phyloP scores from a whole-genome alignment of 73 alveolate genomes.

The Tetrahymena malaccensis region DNA sequence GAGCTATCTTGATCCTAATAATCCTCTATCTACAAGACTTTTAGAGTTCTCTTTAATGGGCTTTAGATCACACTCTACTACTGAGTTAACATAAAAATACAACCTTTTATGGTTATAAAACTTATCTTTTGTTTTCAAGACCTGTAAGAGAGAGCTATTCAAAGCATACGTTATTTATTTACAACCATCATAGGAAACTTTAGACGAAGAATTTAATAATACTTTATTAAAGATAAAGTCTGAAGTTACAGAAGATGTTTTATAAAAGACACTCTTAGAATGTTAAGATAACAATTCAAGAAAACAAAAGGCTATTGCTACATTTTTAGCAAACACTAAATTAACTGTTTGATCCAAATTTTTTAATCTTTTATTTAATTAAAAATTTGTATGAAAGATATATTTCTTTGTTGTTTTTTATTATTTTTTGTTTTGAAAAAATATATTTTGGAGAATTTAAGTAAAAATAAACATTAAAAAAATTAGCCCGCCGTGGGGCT shows the following conservation, averaged over 20 bases:
- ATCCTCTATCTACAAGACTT: conserved; percentile 12
- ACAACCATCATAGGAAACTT: background rate
- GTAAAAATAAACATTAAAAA: background rate
- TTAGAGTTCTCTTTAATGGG: conserved; percentile 24
- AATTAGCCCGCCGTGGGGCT: background rate
- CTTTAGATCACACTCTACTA: background rate
- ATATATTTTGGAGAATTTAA: no score
- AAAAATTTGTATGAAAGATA: no score
- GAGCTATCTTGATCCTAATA: background rate
- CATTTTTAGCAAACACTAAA: background rate
- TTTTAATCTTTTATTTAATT: background rate
- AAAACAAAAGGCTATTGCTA: background rate
- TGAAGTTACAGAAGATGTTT: background rate
- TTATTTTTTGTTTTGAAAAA: no score
- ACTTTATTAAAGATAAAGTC: background rate
- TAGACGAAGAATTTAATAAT: background rate
- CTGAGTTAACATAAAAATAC: background rate
- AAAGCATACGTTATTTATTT: background rate
- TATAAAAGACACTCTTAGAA: background rate
- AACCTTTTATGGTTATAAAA: background rate
- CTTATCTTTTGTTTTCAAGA: background rate
- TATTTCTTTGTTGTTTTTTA: no score
- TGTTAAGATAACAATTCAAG: background rate
- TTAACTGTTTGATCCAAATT: background rate
- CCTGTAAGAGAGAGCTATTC: background rate